Percentiles rank a stretch among this genome's conserved stretches.
Conservation (phyloP, 73 alveolate species). For the Tetrahymena thermophila region DNA sequence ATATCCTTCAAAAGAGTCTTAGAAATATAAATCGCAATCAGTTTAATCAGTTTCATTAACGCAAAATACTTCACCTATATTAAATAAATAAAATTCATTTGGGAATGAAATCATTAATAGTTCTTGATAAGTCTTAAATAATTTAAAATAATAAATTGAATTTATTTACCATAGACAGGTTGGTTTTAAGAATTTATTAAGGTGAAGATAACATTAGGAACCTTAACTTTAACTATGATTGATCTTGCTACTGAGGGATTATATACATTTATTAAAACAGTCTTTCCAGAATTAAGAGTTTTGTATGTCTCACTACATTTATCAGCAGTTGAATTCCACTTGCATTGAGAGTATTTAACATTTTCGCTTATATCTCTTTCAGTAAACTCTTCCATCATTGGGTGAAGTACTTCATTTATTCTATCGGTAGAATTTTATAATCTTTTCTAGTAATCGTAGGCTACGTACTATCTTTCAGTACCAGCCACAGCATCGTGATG, state of each 20-base stretch:
- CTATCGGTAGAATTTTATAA: background rate
- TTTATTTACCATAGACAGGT: background rate
- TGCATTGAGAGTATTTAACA: slow-evolving; percentile 7
- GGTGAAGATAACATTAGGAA: slow-evolving; percentile 7
- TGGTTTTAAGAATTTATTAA: slow-evolving; percentile 7
- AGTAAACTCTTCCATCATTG: slow-evolving; percentile 14
- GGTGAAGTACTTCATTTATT: slow-evolving; percentile 8
- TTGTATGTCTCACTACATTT: background rate
- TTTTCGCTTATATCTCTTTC: slow-evolving; percentile 5
- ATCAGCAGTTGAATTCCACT: slow-evolving; percentile 10
- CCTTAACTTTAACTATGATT: slow-evolving; percentile 2
- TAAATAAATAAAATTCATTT: too few relatives aligned
- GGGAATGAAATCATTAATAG: too few relatives aligned
- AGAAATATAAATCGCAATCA: slow-evolving; percentile 25
- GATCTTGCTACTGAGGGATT: background rate
- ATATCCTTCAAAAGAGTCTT: background rate
- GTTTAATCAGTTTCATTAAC: background rate
- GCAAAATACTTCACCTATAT: slow-evolving; percentile 7
- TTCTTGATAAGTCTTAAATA: too few relatives aligned
- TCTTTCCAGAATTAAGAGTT: background rate
- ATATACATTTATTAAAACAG: slow-evolving; percentile 13
- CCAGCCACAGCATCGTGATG: slow-evolving; percentile 92
- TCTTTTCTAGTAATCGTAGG: slow-evolving; percentile 57
- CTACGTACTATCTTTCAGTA: slow-evolving; percentile 72
- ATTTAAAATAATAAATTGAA: too few relatives aligned